A percentile compares a stretch with the other conserved stretches of the same genome.
phyloP scores from a whole-genome alignment of 108 stramenopile genomes.

The Skeletonema costatum region DNA sequence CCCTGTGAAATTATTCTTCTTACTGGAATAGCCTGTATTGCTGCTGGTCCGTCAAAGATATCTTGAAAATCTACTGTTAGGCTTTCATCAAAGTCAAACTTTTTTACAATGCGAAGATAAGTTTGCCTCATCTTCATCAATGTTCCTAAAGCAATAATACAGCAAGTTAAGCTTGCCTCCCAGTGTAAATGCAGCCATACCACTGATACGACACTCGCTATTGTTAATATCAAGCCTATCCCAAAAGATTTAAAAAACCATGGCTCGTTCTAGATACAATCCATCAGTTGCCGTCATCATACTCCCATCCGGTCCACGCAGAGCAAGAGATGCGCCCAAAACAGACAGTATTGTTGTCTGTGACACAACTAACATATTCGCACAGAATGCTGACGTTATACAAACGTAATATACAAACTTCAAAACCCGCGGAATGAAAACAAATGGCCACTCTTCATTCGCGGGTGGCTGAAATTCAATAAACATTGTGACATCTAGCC shows the following conservation, averaged over 20 bases:
- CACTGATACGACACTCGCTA: conserved; percentile 44
- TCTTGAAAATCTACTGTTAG: conserved; percentile 85
- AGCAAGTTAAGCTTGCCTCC: conserved; percentile 76
- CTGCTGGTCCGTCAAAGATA: conserved; percentile 82
- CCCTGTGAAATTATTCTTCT: not conserved
- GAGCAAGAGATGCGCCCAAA: conserved; percentile 78
- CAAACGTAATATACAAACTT: conserved; percentile 82
- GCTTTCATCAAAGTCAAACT: conserved; percentile 84
- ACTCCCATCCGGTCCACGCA: conserved; percentile 89
- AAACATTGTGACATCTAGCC: conserved; percentile 92
- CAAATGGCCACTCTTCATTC: conserved; percentile 57
- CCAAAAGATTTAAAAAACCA: conserved; percentile 78
- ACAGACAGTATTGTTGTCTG: conserved; percentile 85
- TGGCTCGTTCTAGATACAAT: conserved; percentile 73
- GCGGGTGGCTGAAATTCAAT: conserved; percentile 84
- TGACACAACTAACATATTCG: conserved; percentile 85
- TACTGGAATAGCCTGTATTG: conserved; percentile 52
- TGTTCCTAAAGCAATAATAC: conserved; percentile 56
- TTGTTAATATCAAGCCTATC: conserved; percentile 66
- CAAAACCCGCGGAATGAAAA: conserved; percentile 45
- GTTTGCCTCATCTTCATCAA: conserved; percentile 59
- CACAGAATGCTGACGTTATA: conserved; percentile 82
- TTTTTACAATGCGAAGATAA: conserved; percentile 61
- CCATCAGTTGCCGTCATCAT: conserved; percentile 95
- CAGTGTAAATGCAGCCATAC: conserved; percentile 79